These are phyloP conservation scores for Lactarius sanguifluus DNA, from an alignment of 768 basidiomycete species.

Conservation along the genomic window DNA sequence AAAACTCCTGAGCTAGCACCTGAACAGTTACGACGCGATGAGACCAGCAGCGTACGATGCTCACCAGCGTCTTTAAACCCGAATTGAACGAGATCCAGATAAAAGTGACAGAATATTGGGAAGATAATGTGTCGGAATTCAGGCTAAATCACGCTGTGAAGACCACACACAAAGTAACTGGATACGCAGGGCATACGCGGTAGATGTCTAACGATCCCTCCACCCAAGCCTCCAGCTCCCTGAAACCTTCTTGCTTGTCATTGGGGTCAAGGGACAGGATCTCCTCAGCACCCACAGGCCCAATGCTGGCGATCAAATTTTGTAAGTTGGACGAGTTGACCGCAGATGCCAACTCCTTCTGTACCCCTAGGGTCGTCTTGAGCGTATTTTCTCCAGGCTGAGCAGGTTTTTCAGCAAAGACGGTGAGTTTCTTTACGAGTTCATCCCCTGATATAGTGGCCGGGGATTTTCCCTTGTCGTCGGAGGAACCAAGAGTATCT, in stretches of 20 bases:
- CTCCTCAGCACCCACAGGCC: slow-evolving; percentile 79
- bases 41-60: slow-evolving; percentile 33
- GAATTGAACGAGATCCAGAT: slow-evolving; percentile 88
- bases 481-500: slow-evolving; percentile 40
- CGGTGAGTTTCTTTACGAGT: slow-evolving; percentile 56
- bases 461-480: slow-evolving; percentile 41
- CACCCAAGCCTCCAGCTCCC: slow-evolving; percentile 85
- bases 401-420: slow-evolving; percentile 67
- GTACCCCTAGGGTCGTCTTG: slow-evolving; percentile 62
- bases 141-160: slow-evolving; percentile 50
- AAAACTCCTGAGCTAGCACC: slow-evolving; percentile 68
- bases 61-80: slow-evolving; percentile 89
- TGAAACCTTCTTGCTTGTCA: slow-evolving; percentile 83
- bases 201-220: slow-evolving; percentile 92
- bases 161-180: slow-evolving; percentile 3
- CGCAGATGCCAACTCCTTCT: slow-evolving; percentile 67
- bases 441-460: slow-evolving; percentile 47
- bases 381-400: slow-evolving; percentile 68
- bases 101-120: slow-evolving; percentile 97
- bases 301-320: slow-evolving; percentile 72
- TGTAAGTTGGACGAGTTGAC: slow-evolving; percentile 73
- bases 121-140: slow-evolving; percentile 93
- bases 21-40: slow-evolving; percentile 26
- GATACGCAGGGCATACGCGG: slow-evolving; percentile 49
- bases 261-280: slow-evolving; percentile 78